Evolutionary conservation across 176 grass and related monocot genomes (phyloP).

Genomic region (Thinopyrum elongatum): DNA sequence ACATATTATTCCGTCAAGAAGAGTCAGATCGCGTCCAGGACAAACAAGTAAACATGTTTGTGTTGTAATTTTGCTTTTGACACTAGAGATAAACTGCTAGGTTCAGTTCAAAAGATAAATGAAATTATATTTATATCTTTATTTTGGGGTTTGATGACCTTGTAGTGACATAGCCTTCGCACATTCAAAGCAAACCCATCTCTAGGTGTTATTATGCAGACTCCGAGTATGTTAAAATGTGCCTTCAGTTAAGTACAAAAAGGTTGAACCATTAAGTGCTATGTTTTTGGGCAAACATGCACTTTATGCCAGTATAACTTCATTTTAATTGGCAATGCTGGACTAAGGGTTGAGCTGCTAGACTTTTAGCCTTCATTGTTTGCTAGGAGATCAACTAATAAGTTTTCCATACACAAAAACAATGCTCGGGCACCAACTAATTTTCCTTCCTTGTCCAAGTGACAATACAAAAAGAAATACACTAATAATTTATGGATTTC

Average conservation of each 20-base stretch:
- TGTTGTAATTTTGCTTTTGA: not conserved
- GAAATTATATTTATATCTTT: constrained; percentile 8
- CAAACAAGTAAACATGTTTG: constrained; percentile 60
- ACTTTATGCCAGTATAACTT: not conserved
- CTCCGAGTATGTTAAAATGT: too few relatives aligned
- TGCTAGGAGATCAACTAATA: not conserved
- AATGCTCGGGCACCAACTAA: too few relatives aligned
- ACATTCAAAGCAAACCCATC: too few relatives aligned
- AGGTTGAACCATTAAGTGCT: not conserved
- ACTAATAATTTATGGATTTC: not conserved
- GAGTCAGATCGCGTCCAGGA: constrained; percentile 60
- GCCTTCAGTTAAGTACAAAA: not conserved
- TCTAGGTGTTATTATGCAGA: too few relatives aligned
- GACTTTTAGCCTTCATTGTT: not conserved
- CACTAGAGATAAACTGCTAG: not conserved
- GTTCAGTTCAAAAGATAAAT: not conserved
- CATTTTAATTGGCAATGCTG: not conserved
- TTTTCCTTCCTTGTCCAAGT: constrained; percentile 1
- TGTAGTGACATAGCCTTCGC: not conserved
- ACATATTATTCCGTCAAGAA: constrained; percentile 80
- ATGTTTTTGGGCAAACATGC: not conserved
- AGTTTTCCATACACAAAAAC: not conserved
- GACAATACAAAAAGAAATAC: not conserved
- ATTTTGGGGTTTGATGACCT: not conserved
- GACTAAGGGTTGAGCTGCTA: not conserved